Base-by-base conservation (phyloP, 2,329 filamentous ascomycete genomes). In the Cryphonectria japonica region DNA sequence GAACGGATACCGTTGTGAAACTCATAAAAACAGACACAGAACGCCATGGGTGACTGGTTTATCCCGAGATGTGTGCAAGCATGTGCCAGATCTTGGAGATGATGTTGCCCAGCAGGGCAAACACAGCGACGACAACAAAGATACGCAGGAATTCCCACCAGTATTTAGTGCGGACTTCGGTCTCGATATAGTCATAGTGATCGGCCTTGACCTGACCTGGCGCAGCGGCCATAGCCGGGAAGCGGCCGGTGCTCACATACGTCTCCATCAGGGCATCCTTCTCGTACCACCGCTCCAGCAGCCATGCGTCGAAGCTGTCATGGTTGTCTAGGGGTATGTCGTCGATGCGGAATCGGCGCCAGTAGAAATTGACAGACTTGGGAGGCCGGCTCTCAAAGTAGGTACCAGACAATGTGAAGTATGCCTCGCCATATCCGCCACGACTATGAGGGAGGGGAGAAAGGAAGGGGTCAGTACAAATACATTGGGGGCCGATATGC, bases 331-430 rank as follows among this genome's bases (percentile, higher is more conserved):
- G 86, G 0, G 95, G 95, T 60, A 99, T 97, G 29, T 94, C 90
- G 32, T 87, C 87, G 19, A 98, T 79, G 46, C 88, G 88, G 81
- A 97, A 98, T 13, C 94, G 90, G 68, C 96, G 90, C 94, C 95
- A 99, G 82, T 97, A 92, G 85, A 98, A 95, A 81, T 98, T 98
- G 77, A 98, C 95, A 1, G 94, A 97, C 79, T 95, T 97, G 1
- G 95, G 96, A 0, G 95, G 92, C 0, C 93, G 89, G 16, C 96
- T 95, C 79, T 96, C 89, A 73, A 98, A 91, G 78, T 96, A 97
- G 4, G 94, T 97, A 65, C 94, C 94, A 2, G 89, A 88, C 4
- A 99, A 85, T 0, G 93, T 95, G 80, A 97, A 98, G 77, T 93
- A 92, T 65, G 97, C 90, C 79, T 98, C 95, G n/a, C 95, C 95